These are phyloP conservation scores for Eimeria brunetti DNA, from an alignment of 169 alveolate species.

Conservation along the genomic window DNA sequence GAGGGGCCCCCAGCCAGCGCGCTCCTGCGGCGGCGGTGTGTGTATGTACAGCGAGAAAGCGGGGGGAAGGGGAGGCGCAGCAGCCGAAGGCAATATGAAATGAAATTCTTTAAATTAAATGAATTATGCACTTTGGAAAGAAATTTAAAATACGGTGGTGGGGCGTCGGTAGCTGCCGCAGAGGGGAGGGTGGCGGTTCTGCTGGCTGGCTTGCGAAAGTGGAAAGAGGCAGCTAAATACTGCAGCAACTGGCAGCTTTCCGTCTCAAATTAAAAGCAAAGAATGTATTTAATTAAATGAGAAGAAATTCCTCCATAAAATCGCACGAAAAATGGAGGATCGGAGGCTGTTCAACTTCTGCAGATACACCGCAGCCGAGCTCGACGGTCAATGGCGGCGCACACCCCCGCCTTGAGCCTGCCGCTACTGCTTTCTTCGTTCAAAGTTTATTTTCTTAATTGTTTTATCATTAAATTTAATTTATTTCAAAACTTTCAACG, in stretches of 20 bases:
- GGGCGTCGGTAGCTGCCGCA: constrained; percentile 12
- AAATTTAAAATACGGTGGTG: not conserved
- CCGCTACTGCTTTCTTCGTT: not conserved
- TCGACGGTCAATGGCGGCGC: constrained; percentile 22
- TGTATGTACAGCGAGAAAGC: too few relatives aligned
- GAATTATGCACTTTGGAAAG: not conserved
- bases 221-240: not conserved
- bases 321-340: not conserved
- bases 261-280: not conserved
- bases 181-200: constrained; percentile 40
- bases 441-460: not conserved
- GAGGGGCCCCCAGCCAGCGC: constrained; percentile 28
- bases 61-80: not conserved
- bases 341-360: not conserved
- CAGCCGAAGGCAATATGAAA: not conserved
- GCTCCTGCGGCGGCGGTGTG: too few relatives aligned
- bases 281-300: not conserved
- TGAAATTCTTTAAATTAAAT: not conserved
- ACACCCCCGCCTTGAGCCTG: not conserved
- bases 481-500: not conserved
- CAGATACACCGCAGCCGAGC: constrained; percentile 23
- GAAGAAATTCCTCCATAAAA: not conserved
- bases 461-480: not conserved
- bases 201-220: not conserved
- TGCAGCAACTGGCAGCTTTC: not conserved